A percentile compares a stretch with the other conserved stretches of the same genome.
phyloP scores from a whole-genome alignment of 208 protist genomes.

The Acanthamoeba triangularis region DNA sequence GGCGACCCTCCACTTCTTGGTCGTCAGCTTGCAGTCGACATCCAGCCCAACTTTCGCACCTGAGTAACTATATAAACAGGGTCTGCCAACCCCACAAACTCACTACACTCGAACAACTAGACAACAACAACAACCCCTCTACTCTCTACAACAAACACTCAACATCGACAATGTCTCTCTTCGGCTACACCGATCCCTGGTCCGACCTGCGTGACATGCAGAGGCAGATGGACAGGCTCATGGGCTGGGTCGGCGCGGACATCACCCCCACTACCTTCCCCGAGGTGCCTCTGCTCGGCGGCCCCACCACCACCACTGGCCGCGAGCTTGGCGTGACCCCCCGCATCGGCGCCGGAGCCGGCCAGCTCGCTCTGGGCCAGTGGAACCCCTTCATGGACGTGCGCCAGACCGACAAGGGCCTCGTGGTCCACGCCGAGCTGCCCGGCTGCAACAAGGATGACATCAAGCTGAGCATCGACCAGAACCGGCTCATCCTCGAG shows the following conservation, averaged over 20 bases:
- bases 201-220: slow-evolving; percentile 11
- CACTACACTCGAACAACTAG: not conserved
- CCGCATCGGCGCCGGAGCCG: not conserved
- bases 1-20: no score
- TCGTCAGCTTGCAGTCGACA: no score
- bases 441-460: slow-evolving; percentile 43
- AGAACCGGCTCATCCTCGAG: slow-evolving; percentile 5
- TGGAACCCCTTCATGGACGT: slow-evolving; percentile 26
- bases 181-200: not conserved
- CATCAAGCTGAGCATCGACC: slow-evolving; percentile 28
- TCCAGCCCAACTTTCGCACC: no score
- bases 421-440: slow-evolving; percentile 39
- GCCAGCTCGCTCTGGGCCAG: not conserved
- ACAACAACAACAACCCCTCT: no score
- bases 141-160: not conserved
- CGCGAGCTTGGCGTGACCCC: not conserved
- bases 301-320: not conserved
- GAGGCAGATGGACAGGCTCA: not conserved
- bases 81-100: not conserved
- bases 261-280: not conserved
- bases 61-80: not conserved
- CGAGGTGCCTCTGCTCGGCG: not conserved
- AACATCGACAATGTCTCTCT: not conserved
- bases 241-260: not conserved
- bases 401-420: slow-evolving; percentile 1